These are phyloP conservation scores for Cadophora gregata DNA, from an alignment of 2,329 filamentous ascomycete genomes.

Conservation along the genomic window DNA sequence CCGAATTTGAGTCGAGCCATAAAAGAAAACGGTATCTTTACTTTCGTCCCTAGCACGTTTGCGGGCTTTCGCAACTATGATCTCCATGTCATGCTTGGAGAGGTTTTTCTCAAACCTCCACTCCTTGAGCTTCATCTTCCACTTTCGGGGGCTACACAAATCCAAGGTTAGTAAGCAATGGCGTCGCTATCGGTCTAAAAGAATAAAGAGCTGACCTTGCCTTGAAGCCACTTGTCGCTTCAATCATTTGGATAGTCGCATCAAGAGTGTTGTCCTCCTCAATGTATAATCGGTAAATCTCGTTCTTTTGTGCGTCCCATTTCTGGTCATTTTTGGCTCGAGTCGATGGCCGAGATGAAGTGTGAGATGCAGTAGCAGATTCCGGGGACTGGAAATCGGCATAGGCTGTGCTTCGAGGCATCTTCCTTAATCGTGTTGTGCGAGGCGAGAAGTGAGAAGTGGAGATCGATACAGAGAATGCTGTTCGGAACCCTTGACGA, in stretches of 20 bases:
- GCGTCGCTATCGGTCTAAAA: not conserved
- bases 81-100: constrained; percentile 20
- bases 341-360: constrained; percentile 11
- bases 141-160: constrained; percentile 21
- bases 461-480: constrained; percentile 1
- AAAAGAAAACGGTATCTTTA: constrained; percentile 24
- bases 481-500: constrained; percentile 14
- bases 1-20: constrained; percentile 17
- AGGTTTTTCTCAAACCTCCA: constrained; percentile 29
- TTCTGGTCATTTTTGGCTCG: constrained; percentile 26
- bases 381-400: constrained; percentile 5
- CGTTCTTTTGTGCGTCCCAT: constrained; percentile 25
- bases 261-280: constrained; percentile 22
- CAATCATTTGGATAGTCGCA: constrained; percentile 21
- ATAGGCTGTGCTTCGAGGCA: constrained; percentile 12
- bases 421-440: not conserved
- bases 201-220: constrained; percentile 17
- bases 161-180: constrained; percentile 1
- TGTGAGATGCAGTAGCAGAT: constrained; percentile 9
- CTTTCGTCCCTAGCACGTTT: constrained; percentile 24
- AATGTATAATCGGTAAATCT: constrained; percentile 24
- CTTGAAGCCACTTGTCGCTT: constrained; percentile 20
- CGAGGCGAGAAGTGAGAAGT: constrained; percentile 2
- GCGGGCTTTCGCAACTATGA: constrained; percentile 24
- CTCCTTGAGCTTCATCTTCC: constrained; percentile 29